Percentiles rank a stretch among this genome's conserved stretches.
Conservation (phyloP, 306 rosid genomes). For the Quercus engelmannii region DNA sequence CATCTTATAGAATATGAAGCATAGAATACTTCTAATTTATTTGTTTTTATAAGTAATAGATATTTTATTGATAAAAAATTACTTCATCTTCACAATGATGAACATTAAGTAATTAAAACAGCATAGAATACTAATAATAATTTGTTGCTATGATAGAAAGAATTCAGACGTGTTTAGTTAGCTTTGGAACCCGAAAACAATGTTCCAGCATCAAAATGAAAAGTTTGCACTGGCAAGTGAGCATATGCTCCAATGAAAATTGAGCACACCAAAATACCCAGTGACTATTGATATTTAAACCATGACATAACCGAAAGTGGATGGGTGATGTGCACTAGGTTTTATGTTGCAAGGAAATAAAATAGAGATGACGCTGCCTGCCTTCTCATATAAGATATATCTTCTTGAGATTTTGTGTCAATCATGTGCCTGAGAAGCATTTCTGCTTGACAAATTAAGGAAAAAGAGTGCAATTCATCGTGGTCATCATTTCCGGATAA, state of each 20-base stretch:
- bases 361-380: not conserved
- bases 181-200: slow-evolving; percentile 13
- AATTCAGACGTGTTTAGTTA: slow-evolving; percentile 18
- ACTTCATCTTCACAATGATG: too few species aligned
- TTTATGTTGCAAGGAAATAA: not conserved
- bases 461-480: not conserved
- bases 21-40: too few species aligned
- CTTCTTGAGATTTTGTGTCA: not conserved
- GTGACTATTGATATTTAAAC: not conserved
- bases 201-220: not conserved
- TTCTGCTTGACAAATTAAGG: not conserved
- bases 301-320: not conserved
- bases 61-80: too few species aligned
- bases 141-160: slow-evolving; percentile 14
- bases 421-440: not conserved
- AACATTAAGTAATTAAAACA: too few species aligned
- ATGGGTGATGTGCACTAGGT: not conserved
- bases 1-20: slow-evolving; percentile 12
- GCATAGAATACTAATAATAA: not conserved
- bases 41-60: too few species aligned
- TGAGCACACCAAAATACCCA: not conserved
- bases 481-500: not conserved
- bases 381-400: not conserved
- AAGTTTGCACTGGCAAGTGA: not conserved
- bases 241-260: not conserved